Conservation (phyloP, 2,329 filamentous ascomycete species). For the Clarireedia homoeocarpa region DNA sequence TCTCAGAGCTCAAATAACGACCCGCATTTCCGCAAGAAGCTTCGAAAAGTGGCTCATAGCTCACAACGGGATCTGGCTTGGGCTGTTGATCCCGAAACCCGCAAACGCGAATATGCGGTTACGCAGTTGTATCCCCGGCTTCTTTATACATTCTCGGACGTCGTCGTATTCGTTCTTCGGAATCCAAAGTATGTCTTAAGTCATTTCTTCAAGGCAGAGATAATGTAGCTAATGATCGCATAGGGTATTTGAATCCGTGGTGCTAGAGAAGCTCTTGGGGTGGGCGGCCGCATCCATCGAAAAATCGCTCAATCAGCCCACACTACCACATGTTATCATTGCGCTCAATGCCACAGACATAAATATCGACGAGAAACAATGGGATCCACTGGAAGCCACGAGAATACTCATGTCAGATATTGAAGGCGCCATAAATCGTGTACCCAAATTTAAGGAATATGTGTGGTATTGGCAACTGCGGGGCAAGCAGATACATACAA, state of each 20-base stretch:
- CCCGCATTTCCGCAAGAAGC: neutral
- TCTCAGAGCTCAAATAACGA: neutral
- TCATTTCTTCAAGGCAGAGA: too few species aligned
- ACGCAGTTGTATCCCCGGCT: slow-evolving; percentile 36
- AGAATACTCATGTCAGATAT: slow-evolving; percentile 3
- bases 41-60: neutral
- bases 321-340: slow-evolving; percentile 46
- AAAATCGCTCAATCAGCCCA: slow-evolving; percentile 46
- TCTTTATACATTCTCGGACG: slow-evolving; percentile 40
- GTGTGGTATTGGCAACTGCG: slow-evolving; percentile 35
- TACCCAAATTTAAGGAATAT: slow-evolving; percentile 31
- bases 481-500: slow-evolving; percentile 35
- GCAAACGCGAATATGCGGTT: slow-evolving; percentile 28
- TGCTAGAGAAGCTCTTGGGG: slow-evolving; percentile 35
- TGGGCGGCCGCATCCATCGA: slow-evolving; percentile 46
- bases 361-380: slow-evolving; percentile 33
- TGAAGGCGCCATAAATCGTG: neutral
- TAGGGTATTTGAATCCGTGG: slow-evolving; percentile 35
- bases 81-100: slow-evolving; percentile 2
- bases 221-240: neutral
- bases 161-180: slow-evolving; percentile 37
- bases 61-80: slow-evolving; percentile 2
- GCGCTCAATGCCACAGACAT: slow-evolving; percentile 40
- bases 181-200: slow-evolving; percentile 29
- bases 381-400: slow-evolving; percentile 33